phyloP scores from a whole-genome alignment of 1,284 basidiomycete genomes.

The Ustilago nuda region DNA sequence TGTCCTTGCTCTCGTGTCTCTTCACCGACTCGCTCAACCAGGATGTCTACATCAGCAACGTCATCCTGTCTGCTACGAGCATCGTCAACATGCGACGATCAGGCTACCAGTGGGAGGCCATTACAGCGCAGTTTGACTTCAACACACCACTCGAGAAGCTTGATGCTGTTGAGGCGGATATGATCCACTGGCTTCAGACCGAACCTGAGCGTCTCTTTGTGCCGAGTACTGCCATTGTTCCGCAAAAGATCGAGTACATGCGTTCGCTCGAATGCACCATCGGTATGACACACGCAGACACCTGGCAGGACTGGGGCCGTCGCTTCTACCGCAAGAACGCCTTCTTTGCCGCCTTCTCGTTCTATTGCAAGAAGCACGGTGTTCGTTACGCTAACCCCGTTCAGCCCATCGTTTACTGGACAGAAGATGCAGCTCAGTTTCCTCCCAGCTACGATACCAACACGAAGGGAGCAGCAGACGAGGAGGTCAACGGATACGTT shows the following conservation, averaged over 20 bases:
- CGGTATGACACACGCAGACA: conserved; percentile 66
- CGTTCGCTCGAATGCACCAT: conserved; percentile 61
- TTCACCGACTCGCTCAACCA: conserved; percentile 62
- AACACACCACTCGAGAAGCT: conserved; percentile 63
- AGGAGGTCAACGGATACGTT: conserved; percentile 45
- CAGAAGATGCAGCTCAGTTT: conserved; percentile 48
- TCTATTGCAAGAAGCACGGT: conserved; percentile 66
- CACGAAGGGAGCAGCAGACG: conserved; percentile 21
- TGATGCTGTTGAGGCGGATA: conserved; percentile 63
- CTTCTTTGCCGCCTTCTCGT: conserved; percentile 64
- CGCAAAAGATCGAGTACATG: conserved; percentile 64
- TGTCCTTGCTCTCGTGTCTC: conserved; percentile 62
- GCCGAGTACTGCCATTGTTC: conserved; percentile 62
- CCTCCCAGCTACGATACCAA: conserved; percentile 55
- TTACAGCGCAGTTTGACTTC: conserved; percentile 62
- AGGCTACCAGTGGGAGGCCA: conserved; percentile 64
- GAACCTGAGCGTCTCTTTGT: conserved; percentile 65
- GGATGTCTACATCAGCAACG: conserved; percentile 64
- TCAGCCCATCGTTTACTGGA: conserved; percentile 63
- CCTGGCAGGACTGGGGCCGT: conserved; percentile 67
- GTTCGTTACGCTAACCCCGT: conserved; percentile 57
- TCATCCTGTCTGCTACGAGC: conserved; percentile 53
- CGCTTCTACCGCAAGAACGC: conserved; percentile 62
- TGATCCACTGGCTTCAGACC: conserved; percentile 67
- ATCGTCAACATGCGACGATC: conserved; percentile 65